Conservation (phyloP, 2,329 filamentous ascomycete genomes). For the Cladosporium sphaerospermum region DNA sequence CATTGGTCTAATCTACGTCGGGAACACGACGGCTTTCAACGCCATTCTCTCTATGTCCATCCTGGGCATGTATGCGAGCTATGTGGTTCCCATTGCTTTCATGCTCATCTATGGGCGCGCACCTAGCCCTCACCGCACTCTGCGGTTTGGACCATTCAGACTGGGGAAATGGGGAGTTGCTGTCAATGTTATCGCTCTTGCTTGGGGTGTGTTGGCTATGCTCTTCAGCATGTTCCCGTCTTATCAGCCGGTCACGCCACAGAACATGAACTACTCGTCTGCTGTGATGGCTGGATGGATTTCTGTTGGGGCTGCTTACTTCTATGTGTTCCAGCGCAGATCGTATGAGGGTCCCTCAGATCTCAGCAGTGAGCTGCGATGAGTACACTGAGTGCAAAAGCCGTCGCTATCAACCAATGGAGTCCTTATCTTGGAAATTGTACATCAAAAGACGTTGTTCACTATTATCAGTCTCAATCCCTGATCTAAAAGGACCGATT, state of each 20-base stretch:
- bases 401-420: too few relatives aligned
- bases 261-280: slow-evolving; percentile 43
- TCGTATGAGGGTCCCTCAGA: slow-evolving; percentile 19
- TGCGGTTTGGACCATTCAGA: slow-evolving; percentile 20
- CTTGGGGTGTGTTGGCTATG: slow-evolving; percentile 41
- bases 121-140: neutral
- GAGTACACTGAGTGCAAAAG: too few relatives aligned
- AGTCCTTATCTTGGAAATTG: too few relatives aligned
- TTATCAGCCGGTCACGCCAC: slow-evolving; percentile 33
- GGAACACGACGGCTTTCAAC: slow-evolving; percentile 42
- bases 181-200: slow-evolving; percentile 37
- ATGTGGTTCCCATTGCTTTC: slow-evolving; percentile 51
- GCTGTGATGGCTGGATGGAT: slow-evolving; percentile 31
- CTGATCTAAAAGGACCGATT: too few relatives aligned
- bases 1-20: slow-evolving; percentile 45
- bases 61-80: slow-evolving; percentile 50
- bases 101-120: slow-evolving; percentile 34
- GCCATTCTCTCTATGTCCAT: slow-evolving; percentile 51
- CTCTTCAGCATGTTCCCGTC: slow-evolving; percentile 44
- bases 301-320: slow-evolving; percentile 37
- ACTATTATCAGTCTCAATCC: too few relatives aligned
- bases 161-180: slow-evolving; percentile 32
- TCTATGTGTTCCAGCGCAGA: slow-evolving; percentile 35
- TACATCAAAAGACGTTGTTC: too few relatives aligned
- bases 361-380: too few relatives aligned